These are phyloP conservation scores for Populus tomentosa DNA, from an alignment of 441 rosid genomes.

Conservation along the genomic window DNA sequence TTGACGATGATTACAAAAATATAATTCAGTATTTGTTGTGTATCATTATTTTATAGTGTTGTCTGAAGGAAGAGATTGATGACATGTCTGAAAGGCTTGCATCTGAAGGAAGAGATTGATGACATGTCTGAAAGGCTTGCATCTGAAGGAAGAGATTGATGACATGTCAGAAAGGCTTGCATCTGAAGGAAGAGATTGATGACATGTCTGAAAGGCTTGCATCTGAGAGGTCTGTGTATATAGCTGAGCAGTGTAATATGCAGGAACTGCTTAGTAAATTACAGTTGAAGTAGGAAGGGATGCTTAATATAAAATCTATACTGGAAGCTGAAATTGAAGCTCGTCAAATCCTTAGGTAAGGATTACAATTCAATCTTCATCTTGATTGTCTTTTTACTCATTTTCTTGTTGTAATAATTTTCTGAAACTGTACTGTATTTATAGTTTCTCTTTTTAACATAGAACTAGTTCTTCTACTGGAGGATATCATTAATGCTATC, in stretches of 20 bases:
- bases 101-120: neutral
- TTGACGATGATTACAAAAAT: no score
- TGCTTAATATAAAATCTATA: conserved; percentile 57
- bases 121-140: neutral
- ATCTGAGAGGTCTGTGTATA: conserved; percentile 44
- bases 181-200: no score
- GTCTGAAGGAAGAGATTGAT: conserved; percentile 26
- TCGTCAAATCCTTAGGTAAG: conserved; percentile 69
- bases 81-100: neutral
- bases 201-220: conserved; percentile 68
- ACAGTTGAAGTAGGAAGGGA: conserved; percentile 44
- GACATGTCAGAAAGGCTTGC: no score
- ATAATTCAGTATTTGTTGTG: no score
- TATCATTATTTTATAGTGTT: no score
- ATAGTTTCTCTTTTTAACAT: neutral
- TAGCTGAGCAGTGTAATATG: conserved; percentile 43
- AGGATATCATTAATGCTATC: neutral
- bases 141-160: no score
- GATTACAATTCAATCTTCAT: neutral
- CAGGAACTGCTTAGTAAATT: conserved; percentile 39
- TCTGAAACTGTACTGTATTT: neutral
- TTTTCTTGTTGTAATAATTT: neutral
- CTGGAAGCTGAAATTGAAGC: conserved; percentile 85
- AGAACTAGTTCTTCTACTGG: neutral
- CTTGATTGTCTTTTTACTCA: neutral